Base-by-base conservation (phyloP, 768 basidiomycete genomes). In the Mycena epipterygia region DNA sequence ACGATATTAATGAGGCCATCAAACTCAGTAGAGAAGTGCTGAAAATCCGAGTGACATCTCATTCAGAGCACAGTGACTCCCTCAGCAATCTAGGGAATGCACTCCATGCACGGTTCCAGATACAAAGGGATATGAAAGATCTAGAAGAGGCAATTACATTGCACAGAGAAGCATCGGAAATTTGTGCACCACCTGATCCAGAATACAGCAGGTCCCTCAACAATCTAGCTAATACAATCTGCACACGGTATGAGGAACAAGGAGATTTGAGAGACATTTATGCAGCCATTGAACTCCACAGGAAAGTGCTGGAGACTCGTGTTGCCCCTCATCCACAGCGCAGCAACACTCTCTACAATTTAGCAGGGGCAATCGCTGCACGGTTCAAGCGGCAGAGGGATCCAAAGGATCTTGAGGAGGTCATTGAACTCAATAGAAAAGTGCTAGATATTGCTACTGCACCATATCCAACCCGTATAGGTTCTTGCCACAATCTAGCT, bases 1-100 rank as follows among this genome's bases (percentile, higher is more conserved):
- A 68, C 25, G 80, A 78, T 27, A 68, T 81, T 11, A 73, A 79
- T 21, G 57, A 74, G 6, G 75, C 79, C 41, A 73, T 83, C 29
- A 65, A 68, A 3, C 76, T 77, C 3, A 11, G 19, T n/a, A 30
- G 68, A 42, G n/a, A 68, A 13, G 79, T 78, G 35, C 75, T 79
- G 25, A 73, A 75, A 16, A 55, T 75, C 13, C 71, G 73, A 25
- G 68, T 76, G 1, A 14, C 76, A n/a, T 33, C 57, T 25, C 62
- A 76, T 32, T 46, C 72, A 19, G 14, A 23, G 2, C 42, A 51
- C 3, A 5, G 35, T 3, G 3, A 13, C 12, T 39, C 41, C 5
- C 68, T 75, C 7, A 62, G 59, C 73, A 73, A 73, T 52, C 74
- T 77, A 11, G 74, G 56, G 0, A 5, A 23, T 57, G 64, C 74